These are phyloP conservation scores for Geosmithia flava DNA, from an alignment of 2,329 filamentous ascomycete genomes.

Conservation along the genomic window DNA sequence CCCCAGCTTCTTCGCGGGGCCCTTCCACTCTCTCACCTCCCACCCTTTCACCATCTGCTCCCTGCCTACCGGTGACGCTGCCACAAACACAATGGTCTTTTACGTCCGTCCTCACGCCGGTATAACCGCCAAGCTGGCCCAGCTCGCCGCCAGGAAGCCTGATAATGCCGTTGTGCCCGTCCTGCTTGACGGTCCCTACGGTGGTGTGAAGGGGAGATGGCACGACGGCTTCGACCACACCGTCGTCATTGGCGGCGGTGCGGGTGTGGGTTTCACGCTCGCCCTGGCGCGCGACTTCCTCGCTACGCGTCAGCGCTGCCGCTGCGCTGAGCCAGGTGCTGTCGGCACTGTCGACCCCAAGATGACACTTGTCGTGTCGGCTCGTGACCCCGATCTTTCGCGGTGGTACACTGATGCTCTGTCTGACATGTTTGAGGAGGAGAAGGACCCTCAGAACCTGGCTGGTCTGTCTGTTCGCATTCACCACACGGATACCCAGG, in stretches of 20 bases:
- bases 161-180: slow-evolving; percentile 27
- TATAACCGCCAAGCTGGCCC: slow-evolving; percentile 32
- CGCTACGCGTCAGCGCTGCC: neutral
- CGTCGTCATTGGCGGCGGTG: slow-evolving; percentile 41
- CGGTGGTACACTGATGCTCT: slow-evolving; percentile 4
- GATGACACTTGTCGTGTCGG: slow-evolving; percentile 4
- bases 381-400: slow-evolving; percentile 1
- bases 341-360: neutral
- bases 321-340: neutral
- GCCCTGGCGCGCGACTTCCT: slow-evolving; percentile 29
- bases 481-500: slow-evolving; percentile 1
- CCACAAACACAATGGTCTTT: slow-evolving; percentile 30
- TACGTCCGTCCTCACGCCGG: slow-evolving; percentile 37
- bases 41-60: slow-evolving; percentile 47
- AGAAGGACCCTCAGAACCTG: neutral
- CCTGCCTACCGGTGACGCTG: slow-evolving; percentile 15
- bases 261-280: slow-evolving; percentile 40
- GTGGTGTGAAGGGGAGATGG: slow-evolving; percentile 28
- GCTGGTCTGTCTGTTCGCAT: neutral
- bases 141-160: slow-evolving; percentile 14
- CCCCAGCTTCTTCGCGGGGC: slow-evolving; percentile 28
- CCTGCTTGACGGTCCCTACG: slow-evolving; percentile 46
- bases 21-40: slow-evolving; percentile 25
- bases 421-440: neutral
- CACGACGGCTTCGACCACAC: slow-evolving; percentile 24